These are phyloP conservation scores for Usnea hakonensis DNA, from an alignment of 495 filamentous ascomycete species.

Conservation along the genomic window DNA sequence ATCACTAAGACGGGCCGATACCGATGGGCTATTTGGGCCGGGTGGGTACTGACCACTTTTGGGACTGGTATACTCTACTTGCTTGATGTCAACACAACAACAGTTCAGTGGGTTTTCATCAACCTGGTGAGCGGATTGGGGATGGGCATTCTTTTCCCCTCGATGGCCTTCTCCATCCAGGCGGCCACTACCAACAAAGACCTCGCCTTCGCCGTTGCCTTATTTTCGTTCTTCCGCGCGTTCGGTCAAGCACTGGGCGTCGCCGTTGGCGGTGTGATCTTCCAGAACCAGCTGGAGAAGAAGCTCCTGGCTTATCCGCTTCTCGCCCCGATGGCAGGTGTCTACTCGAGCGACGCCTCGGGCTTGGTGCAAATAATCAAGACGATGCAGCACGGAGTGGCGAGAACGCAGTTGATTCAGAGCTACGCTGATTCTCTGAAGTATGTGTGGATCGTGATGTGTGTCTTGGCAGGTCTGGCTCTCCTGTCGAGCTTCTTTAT, in stretches of 20 bases:
- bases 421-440: constrained; percentile 51
- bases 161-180: constrained; percentile 43
- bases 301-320: constrained; percentile 38
- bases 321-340: constrained; percentile 37
- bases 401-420: constrained; percentile 40
- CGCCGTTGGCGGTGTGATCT: constrained; percentile 48
- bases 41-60: constrained; percentile 46
- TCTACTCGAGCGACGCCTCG: constrained; percentile 50
- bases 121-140: constrained; percentile 48
- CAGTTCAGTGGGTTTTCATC: constrained; percentile 43
- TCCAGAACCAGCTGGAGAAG: constrained; percentile 50
- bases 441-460: constrained; percentile 50
- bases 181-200: constrained; percentile 41
- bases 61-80: constrained; percentile 42
- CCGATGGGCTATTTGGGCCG: constrained; percentile 47
- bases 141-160: constrained; percentile 25
- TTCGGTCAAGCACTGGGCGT: constrained; percentile 54
- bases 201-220: constrained; percentile 47
- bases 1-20: constrained; percentile 45
- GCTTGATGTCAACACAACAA: constrained; percentile 40
- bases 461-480: constrained; percentile 44
- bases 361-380: constrained; percentile 53
- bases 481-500: constrained; percentile 43
- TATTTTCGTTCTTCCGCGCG: constrained; percentile 52
- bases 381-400: constrained; percentile 36